Evolutionary conservation across 2,329 filamentous ascomycete species (phyloP), one percentile per base, ranked within the genome.

Genomic region (Verticillium zaregamsianum): DNA sequence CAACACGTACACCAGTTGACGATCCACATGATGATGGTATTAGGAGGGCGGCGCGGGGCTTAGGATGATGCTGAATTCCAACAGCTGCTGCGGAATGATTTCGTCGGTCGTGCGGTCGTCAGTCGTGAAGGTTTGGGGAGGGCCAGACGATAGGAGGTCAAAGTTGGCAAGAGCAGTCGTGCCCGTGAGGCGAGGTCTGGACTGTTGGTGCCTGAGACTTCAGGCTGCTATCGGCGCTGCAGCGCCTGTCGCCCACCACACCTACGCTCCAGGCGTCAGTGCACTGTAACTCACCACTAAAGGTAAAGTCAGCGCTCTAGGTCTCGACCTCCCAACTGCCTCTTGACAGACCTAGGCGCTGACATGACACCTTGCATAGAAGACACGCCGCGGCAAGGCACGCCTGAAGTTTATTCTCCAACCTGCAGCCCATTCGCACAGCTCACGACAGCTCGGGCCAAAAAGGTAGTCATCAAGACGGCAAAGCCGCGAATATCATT

Each of bases 1-100:
- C 20, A 49, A 52, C 68, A 82, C 87, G 74, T 92, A 96, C 92
- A 96, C 92, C 93, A 97, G 86, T 94, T 93, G 76, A 96, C 80
- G 77, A 97, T 90, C 92, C 92, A 96, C 93, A 97, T 96, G 67
- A 73, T 83, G 79, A 68, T n/a, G 20, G 9, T 49, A 49, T 49
- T 49, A 49, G 12, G 45, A 9, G 45, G 20, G 20, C 4, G n/a
- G 8, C n/a, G 45, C 5, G 45, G 45, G n/a, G 11, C 5, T 8
- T 23, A 49, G 45, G 20, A n/a, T 49, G 45, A 49, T 49, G 45
- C 45, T 49, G 20, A 2, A 12, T 23, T 23, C 20, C 20, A 49
- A 49, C 45, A 23, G 39, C 45, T 49, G 20, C 45, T 49, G 45
- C 23, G 45, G n/a, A 49, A 49, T 49, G n/a, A 40, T 45, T 35